Conservation (phyloP, 2,329 filamentous ascomycete species). For the Plectosphaerella sp. region DNA sequence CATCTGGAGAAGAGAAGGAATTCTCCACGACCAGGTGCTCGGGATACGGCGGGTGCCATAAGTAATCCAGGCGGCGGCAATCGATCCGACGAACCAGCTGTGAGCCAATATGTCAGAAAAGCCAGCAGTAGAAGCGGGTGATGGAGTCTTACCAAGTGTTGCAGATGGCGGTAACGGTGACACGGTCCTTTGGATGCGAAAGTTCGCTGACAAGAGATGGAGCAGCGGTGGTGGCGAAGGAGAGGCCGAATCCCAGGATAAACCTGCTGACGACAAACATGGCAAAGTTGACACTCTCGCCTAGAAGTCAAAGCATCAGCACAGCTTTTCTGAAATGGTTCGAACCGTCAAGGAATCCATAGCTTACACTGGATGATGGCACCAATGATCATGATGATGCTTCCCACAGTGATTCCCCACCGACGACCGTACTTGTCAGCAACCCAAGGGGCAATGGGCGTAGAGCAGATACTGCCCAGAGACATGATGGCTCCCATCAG, state of each 20-base stretch:
- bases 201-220: constrained; percentile 48
- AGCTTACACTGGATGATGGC: constrained; percentile 22
- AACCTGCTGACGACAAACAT: constrained; percentile 51
- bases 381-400: constrained; percentile 24
- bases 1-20: constrained; percentile 23
- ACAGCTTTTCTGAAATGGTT: not conserved
- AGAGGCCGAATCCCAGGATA: constrained; percentile 49
- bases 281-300: constrained; percentile 23
- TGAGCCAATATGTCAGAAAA: constrained; percentile 4
- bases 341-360: not conserved
- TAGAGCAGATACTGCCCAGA: constrained; percentile 37
- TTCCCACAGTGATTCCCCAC: constrained; percentile 23
- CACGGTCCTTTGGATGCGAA: constrained; percentile 47
- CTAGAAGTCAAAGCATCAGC: not conserved
- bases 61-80: constrained; percentile 37
- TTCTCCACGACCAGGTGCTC: constrained; percentile 29
- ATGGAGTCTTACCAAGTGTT: constrained; percentile 27
- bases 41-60: constrained; percentile 36
- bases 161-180: constrained; percentile 48
- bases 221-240: constrained; percentile 45
- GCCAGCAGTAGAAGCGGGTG: not conserved
- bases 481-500: constrained; percentile 38
- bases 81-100: constrained; percentile 42
- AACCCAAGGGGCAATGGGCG: constrained; percentile 22
- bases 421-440: constrained; percentile 24